Evolutionary conservation across 169 alveolate species (phyloP).

Genomic region (Eimeria praecox): DNA sequence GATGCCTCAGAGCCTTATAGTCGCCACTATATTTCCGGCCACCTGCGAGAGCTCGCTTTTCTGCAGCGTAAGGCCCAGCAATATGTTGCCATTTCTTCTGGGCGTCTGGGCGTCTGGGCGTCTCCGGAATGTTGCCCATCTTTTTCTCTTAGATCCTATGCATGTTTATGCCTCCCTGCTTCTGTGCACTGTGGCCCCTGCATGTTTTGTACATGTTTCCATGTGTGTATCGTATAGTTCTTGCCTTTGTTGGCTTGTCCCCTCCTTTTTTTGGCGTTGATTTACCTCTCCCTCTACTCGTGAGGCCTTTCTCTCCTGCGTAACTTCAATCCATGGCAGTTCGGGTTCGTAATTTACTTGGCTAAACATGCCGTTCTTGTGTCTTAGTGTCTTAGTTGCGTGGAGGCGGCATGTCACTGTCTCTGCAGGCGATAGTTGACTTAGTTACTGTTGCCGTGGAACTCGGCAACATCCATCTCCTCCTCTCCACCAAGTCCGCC

Average conservation of each 20-base stretch:
- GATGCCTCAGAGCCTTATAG: slow-evolving; percentile 64
- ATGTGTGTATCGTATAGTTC: background rate
- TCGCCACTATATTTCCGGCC: slow-evolving; percentile 56
- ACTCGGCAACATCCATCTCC: background rate
- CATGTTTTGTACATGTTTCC: background rate
- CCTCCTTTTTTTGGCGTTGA: background rate
- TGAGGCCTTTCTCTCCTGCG: background rate
- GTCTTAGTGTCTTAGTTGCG: background rate
- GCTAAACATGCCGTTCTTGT: background rate
- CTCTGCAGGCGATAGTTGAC: slow-evolving; percentile 43
- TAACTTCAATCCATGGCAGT: background rate
- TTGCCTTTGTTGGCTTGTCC: background rate
- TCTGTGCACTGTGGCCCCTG: background rate
- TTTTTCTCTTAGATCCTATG: background rate
- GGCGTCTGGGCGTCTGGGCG: too few species aligned
- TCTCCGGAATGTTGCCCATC: background rate
- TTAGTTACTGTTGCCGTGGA: slow-evolving; percentile 7
- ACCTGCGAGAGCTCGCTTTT: slow-evolving; percentile 70
- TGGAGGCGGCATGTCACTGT: background rate
- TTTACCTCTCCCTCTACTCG: background rate
- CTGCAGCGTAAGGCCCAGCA: slow-evolving; percentile 69
- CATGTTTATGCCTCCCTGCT: too few species aligned
- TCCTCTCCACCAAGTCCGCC: slow-evolving; percentile 34
- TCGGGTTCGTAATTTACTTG: background rate
- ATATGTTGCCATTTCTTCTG: background rate